Conservation (phyloP, 2,329 filamentous ascomycete species). For the Alternaria triticimaculans region DNA sequence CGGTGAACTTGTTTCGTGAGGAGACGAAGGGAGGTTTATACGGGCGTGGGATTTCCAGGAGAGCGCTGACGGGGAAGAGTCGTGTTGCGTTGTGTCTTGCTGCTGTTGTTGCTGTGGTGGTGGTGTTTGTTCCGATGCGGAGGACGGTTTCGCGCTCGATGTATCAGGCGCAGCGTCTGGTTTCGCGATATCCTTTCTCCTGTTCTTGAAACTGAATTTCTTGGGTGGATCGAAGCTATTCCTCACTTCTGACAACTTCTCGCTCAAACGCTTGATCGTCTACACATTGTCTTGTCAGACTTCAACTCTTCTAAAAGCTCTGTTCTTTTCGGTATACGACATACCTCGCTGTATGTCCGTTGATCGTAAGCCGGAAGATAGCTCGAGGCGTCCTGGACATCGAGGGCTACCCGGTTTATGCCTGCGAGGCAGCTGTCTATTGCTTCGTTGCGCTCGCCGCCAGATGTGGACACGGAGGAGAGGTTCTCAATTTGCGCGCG, state of each 20-base stretch:
- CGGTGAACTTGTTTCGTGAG: conserved; percentile 74
- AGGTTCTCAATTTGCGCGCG: conserved; percentile 78
- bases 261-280: conserved; percentile 80
- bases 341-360: conserved; percentile 80
- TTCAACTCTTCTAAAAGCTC: no score
- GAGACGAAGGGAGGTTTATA: conserved; percentile 76
- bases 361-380: conserved; percentile 90
- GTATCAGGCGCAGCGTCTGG: not conserved
- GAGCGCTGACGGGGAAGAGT: not conserved
- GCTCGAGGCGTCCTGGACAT: conserved; percentile 82
- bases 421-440: conserved; percentile 79
- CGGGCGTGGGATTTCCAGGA: conserved; percentile 55
- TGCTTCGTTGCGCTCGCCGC: conserved; percentile 79
- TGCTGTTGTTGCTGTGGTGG: conserved; percentile 46
- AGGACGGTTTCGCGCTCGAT: not conserved
- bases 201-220: conserved; percentile 81
- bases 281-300: conserved; percentile 51
- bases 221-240: conserved; percentile 71
- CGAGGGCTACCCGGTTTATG: conserved; percentile 80
- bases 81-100: conserved; percentile 8
- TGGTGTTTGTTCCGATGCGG: conserved; percentile 22
- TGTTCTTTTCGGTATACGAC: conserved; percentile 76
- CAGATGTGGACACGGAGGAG: conserved; percentile 65
- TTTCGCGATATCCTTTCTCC: conserved; percentile 58
- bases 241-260: conserved; percentile 75